phyloP scores from a whole-genome alignment of 1,284 basidiomycete species.

The Coriolopsis trogii region DNA sequence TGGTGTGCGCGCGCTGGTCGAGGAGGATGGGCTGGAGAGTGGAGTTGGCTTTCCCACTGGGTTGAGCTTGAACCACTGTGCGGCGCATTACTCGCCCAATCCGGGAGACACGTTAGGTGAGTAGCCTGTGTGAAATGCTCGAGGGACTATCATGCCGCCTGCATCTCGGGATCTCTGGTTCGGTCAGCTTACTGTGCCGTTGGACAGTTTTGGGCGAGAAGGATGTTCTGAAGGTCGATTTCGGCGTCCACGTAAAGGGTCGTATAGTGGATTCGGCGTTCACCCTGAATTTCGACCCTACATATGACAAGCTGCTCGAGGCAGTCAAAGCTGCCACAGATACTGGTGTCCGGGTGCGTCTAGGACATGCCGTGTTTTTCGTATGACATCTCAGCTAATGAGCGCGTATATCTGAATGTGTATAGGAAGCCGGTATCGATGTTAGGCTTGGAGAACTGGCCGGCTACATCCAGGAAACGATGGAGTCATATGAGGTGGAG shows the following conservation, averaged over 20 bases:
- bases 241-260: conserved; percentile 96
- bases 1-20: conserved; percentile 87
- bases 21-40: conserved; percentile 85
- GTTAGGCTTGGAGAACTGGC: conserved; percentile 93
- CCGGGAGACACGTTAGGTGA: conserved; percentile 87
- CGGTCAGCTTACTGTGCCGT: conserved; percentile 3
- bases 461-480: conserved; percentile 94
- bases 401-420: not conserved
- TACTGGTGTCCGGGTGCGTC: conserved; percentile 77
- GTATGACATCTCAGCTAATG: too few relatives aligned
- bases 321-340: conserved; percentile 96
- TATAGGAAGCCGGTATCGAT: conserved; percentile 95
- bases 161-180: not conserved
- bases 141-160: too few relatives aligned
- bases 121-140: conserved; percentile 31
- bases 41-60: conserved; percentile 98
- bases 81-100: conserved; percentile 98
- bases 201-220: conserved; percentile 73
- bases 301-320: conserved; percentile 87
- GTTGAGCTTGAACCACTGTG: conserved; percentile 91
- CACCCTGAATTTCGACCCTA: conserved; percentile 88
- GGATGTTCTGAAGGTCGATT: conserved; percentile 96
- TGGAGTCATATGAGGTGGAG: conserved; percentile 99
- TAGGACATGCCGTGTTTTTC: too few relatives aligned
- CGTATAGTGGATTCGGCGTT: conserved; percentile 96